These are phyloP conservation scores for Lepiota venenata DNA, from an alignment of 768 basidiomycete species.

Conservation along the genomic window DNA sequence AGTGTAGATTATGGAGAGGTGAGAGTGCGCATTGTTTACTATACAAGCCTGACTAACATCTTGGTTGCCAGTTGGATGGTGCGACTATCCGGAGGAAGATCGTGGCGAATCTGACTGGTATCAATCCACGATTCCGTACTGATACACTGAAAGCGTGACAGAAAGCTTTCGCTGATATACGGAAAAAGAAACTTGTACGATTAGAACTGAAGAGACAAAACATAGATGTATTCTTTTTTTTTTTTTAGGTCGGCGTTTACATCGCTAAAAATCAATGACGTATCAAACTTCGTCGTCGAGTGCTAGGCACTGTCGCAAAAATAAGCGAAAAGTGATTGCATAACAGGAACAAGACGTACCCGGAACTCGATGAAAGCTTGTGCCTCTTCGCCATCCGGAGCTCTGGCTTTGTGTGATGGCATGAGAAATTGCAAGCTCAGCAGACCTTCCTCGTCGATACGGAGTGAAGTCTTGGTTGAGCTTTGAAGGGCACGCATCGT, in stretches of 20 bases:
- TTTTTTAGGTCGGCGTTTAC: background rate
- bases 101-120: constrained; percentile 27
- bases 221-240: too few species aligned
- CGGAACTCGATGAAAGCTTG: constrained; percentile 86
- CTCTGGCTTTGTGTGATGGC: constrained; percentile 47
- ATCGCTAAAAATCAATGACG: background rate
- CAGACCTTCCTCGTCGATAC: constrained; percentile 80
- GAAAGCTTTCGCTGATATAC: constrained; percentile 11
- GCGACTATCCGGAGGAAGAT: constrained; percentile 32
- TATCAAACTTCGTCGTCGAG: constrained; percentile 20
- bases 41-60: background rate
- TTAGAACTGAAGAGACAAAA: background rate
- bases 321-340: background rate
- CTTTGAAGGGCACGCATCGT: constrained; percentile 73
- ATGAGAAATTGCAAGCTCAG: constrained; percentile 91
- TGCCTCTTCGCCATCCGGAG: constrained; percentile 30
- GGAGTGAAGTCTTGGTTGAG: constrained; percentile 84
- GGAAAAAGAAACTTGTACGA: background rate
- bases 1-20: background rate
- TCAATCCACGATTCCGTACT: background rate
- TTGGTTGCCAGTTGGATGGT: constrained; percentile 23
- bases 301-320: constrained; percentile 35
- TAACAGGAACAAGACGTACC: constrained; percentile 41
- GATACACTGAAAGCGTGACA: constrained; percentile 13
- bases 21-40: background rate